Evolutionary conservation across 768 basidiomycete genomes (phyloP).

Genomic region (Phanerochaete carnosa): DNA sequence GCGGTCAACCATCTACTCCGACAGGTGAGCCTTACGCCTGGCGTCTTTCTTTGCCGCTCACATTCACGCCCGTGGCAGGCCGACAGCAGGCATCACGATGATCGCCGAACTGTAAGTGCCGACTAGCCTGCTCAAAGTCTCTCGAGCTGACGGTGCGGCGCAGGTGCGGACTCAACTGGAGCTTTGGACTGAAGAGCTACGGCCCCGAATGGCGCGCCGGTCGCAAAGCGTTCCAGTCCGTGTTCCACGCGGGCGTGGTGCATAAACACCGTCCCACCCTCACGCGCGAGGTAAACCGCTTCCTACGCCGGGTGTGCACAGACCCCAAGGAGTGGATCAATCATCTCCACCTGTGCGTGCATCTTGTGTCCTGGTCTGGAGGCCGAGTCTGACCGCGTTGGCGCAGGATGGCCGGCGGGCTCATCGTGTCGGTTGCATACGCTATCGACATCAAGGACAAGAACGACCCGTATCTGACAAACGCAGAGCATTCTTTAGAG

Average conservation of each 20-base stretch:
- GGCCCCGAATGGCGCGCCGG: neutral
- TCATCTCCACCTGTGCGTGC: conserved; percentile 9
- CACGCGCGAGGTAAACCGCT: neutral
- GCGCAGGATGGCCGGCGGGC: conserved; percentile 31
- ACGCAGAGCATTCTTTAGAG: conserved; percentile 23
- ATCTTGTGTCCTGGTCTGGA: neutral
- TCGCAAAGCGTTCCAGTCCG: conserved; percentile 7
- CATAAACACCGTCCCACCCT: neutral
- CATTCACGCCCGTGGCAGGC: neutral
- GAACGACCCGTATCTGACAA: conserved; percentile 30
- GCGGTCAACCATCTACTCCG: conserved; percentile 12
- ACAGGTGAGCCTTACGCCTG: too few relatives aligned
- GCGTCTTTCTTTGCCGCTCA: too few relatives aligned
- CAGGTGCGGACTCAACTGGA: neutral
- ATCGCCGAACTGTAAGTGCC: conserved; percentile 7
- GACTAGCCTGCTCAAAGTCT: too few relatives aligned
- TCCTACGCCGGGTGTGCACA: neutral
- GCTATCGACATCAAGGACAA: conserved; percentile 31
- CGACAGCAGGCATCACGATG: neutral
- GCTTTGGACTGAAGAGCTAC: neutral
- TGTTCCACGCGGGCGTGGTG: neutral
- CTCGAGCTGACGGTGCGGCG: too few relatives aligned
- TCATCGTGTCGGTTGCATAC: conserved; percentile 33
- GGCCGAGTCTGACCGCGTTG: neutral
- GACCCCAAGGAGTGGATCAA: neutral